Conservation (phyloP, 2,329 filamentous ascomycete genomes). For the Cladosporium sp. region DNA sequence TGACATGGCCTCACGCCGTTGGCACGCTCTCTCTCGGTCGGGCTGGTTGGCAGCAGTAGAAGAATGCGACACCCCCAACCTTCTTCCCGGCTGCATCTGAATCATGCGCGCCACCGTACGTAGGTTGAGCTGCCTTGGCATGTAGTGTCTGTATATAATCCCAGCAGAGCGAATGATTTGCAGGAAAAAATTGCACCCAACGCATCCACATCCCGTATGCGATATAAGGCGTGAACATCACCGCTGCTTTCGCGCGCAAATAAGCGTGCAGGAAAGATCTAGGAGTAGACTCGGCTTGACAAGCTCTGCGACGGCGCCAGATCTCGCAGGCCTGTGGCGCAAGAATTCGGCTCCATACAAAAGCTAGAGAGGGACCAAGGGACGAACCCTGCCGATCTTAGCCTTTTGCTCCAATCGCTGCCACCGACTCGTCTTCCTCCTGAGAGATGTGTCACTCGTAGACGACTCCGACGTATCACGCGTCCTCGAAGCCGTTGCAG, state of each 20-base stretch:
- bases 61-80: slow-evolving; percentile 7
- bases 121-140: neutral
- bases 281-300: slow-evolving; percentile 12
- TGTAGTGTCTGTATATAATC: neutral
- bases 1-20: slow-evolving; percentile 12
- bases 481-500: slow-evolving; percentile 12
- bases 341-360: neutral
- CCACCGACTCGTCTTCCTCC: slow-evolving; percentile 9
- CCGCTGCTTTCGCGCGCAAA: slow-evolving; percentile 12
- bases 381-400: neutral
- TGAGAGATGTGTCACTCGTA: slow-evolving; percentile 8
- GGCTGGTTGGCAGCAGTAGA: slow-evolving; percentile 7
- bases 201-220: slow-evolving; percentile 18
- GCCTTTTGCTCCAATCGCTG: neutral
- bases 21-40: neutral
- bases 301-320: slow-evolving; percentile 2
- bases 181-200: slow-evolving; percentile 7
- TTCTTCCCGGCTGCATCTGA: slow-evolving; percentile 1
- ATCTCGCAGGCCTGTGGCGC: neutral
- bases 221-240: slow-evolving; percentile 9
- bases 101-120: slow-evolving; percentile 12
- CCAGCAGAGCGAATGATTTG: neutral
- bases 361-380: neutral
- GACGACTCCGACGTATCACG: slow-evolving; percentile 6
- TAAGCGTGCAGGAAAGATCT: neutral